A percentile compares a stretch with the other conserved stretches of the same genome.
These are phyloP conservation scores for Leishmania arabica DNA, from an alignment of 208 protist species.

Conservation along the genomic window DNA sequence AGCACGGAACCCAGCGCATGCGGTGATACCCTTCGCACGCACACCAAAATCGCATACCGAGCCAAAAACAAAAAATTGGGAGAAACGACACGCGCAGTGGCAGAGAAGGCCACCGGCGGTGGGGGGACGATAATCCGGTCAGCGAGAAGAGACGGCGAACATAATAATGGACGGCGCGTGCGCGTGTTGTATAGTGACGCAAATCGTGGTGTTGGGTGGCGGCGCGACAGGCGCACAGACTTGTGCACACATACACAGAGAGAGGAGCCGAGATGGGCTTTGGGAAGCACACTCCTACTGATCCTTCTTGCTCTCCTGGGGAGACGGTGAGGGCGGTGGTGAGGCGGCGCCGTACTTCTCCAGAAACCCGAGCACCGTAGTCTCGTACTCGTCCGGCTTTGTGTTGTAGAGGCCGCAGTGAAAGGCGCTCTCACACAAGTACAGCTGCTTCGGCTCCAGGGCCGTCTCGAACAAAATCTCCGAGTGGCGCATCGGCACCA, in stretches of 20 bases:
- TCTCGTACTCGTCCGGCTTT: slow-evolving; percentile 77
- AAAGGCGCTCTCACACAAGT: slow-evolving; percentile 81
- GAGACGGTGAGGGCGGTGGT: neutral
- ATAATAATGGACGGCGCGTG: neutral
- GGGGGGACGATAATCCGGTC: too few relatives aligned
- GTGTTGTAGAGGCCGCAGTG: slow-evolving; percentile 93
- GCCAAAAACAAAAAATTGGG: too few relatives aligned
- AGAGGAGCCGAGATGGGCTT: neutral
- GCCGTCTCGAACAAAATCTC: slow-evolving; percentile 75
- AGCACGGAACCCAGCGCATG: too few relatives aligned
- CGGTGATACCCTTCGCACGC: too few relatives aligned
- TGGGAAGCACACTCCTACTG: neutral
- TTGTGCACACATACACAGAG: neutral
- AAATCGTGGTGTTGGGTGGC: neutral
- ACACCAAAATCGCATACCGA: too few relatives aligned
- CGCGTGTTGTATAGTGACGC: neutral
- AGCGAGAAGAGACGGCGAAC: neutral
- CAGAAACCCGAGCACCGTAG: slow-evolving; percentile 65
- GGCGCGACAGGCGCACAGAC: neutral
- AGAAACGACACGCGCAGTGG: too few relatives aligned
- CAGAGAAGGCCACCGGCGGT: too few relatives aligned
- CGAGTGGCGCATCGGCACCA: slow-evolving; percentile 87
- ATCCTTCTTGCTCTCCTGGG: slow-evolving; percentile 11
- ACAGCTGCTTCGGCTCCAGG: slow-evolving; percentile 88
- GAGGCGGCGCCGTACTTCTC: slow-evolving; percentile 35